phyloP scores from a whole-genome alignment of 2,329 filamentous ascomycete species.

The Penicillium fuscoglaucum region DNA sequence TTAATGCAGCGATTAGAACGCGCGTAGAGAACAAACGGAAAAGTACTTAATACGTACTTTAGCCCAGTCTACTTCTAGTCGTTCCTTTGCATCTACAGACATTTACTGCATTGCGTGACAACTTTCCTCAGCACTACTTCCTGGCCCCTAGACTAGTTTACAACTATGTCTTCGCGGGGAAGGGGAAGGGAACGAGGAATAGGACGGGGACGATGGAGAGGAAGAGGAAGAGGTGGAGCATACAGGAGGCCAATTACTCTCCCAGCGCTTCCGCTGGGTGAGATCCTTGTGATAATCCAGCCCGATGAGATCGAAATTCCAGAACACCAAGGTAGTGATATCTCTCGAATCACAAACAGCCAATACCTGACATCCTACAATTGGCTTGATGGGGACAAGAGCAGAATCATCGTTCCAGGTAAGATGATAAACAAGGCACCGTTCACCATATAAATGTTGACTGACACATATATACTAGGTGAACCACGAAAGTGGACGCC shows the following conservation, averaged over 20 bases:
- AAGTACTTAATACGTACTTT: too few species aligned
- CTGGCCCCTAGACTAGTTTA: neutral
- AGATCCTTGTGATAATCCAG: constrained; percentile 18
- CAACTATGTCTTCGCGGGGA: neutral
- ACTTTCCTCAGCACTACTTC: neutral
- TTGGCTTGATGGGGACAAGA: constrained; percentile 44
- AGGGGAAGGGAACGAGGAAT: neutral
- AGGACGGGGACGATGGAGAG: neutral
- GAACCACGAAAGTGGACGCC: constrained; percentile 55
- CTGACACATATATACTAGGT: constrained; percentile 38
- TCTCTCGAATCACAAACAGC: constrained; percentile 38
- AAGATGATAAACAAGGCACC: constrained; percentile 8
- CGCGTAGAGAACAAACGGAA: neutral
- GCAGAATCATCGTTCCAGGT: constrained; percentile 51
- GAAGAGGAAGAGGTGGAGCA: neutral
- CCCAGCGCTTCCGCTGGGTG: constrained; percentile 17
- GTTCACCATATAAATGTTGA: neutral
- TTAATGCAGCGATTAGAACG: neutral
- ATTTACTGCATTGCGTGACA: neutral
- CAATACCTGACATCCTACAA: constrained; percentile 55
- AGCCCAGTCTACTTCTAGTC: too few species aligned
- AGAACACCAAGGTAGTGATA: neutral
- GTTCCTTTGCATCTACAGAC: neutral
- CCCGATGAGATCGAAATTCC: constrained; percentile 11
- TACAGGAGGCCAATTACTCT: neutral